phyloP scores from a whole-genome alignment of 228 moss, liverwort and hornwort genomes.

The Sphagnum magellanicum region DNA sequence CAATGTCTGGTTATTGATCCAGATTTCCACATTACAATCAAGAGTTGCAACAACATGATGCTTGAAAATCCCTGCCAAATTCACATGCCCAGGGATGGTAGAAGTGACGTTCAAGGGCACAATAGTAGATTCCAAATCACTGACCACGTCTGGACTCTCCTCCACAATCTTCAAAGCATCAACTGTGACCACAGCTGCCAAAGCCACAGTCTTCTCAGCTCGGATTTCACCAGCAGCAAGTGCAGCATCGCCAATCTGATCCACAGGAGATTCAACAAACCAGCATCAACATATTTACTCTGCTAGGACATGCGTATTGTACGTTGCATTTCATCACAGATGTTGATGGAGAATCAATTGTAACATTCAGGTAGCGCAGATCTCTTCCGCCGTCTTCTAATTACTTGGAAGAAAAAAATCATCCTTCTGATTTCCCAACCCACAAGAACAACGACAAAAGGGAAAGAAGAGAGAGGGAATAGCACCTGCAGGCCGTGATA shows the following conservation, averaged over 20 bases:
- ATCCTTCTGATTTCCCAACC: too few species aligned
- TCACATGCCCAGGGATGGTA: constrained; percentile 38
- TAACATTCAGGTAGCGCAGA: too few species aligned
- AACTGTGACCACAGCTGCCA: constrained; percentile 27
- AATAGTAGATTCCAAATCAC: constrained; percentile 20
- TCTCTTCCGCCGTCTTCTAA: too few species aligned
- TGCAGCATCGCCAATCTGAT: constrained; percentile 18
- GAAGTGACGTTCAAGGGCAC: constrained; percentile 32
- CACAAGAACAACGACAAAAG: too few species aligned
- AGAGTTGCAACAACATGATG: constrained; percentile 40
- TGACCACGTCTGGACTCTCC: constrained; percentile 17
- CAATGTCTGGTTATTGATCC: constrained; percentile 27
- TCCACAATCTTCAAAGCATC: constrained; percentile 27
- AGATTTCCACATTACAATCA: constrained; percentile 52
- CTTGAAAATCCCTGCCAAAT: constrained; percentile 43
- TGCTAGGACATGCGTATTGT: too few species aligned
- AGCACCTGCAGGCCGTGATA: constrained; percentile 28
- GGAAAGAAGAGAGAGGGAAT: too few species aligned
- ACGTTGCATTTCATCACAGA: too few species aligned
- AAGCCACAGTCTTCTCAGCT: constrained; percentile 34
- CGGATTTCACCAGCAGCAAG: constrained; percentile 34
- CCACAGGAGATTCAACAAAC: too few species aligned
- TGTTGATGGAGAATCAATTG: too few species aligned
- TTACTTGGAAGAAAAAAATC: too few species aligned
- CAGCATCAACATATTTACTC: too few species aligned